Base-by-base conservation (phyloP, 2,329 filamentous ascomycete genomes). In the Blumeria hordei region DNA sequence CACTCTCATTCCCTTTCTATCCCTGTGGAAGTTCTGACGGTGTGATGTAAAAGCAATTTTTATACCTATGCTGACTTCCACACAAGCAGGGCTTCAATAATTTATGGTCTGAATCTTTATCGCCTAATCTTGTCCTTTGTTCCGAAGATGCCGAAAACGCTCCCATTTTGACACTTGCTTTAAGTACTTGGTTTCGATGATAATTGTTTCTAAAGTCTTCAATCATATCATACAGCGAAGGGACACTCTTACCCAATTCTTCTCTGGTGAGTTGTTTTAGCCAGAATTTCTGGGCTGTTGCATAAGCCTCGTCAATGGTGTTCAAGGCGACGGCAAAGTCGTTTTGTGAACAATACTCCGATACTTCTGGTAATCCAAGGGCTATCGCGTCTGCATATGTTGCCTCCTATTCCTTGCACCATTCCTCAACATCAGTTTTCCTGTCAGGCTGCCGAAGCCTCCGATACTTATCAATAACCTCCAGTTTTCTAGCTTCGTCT, bases 381-480 rank as follows among this genome's bases (percentile, higher is more conserved):
- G 37, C 36, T 34, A 54, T 16, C 11, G 37, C 37, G 10, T 44
- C 21, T 8, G 12, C 9, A 18, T 44, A 44, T 2, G 53, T 54
- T 8, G 52, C 18, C 28, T 54, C 53, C 53, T n/a, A 54, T 8
- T 50, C 47, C 34, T 50, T 50, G 11, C 47, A 50, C 47, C 28
- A 33, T 2, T 21, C 28, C 28, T 50, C 47, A 32, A 50, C 47
- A 7, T 50, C 47, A 33, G 47, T 50, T 50, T 32, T 50, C 11
- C 34, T 50, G 28, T 50, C 47, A 33, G 4, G 33, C 18, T 14
- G 18, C 16, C 12, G 18, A 33, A 33, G 16, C 11, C 18, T 14
- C 9, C 33, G 21, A 45, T 54, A 54, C 33, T 54, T 54, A 11
- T 54, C 16, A 45, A 45, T 45, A 32, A 44, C 14, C 16, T 33